Evolutionary conservation across 345 rosid genomes (phyloP).

Genomic region (Kandelia obovata): DNA sequence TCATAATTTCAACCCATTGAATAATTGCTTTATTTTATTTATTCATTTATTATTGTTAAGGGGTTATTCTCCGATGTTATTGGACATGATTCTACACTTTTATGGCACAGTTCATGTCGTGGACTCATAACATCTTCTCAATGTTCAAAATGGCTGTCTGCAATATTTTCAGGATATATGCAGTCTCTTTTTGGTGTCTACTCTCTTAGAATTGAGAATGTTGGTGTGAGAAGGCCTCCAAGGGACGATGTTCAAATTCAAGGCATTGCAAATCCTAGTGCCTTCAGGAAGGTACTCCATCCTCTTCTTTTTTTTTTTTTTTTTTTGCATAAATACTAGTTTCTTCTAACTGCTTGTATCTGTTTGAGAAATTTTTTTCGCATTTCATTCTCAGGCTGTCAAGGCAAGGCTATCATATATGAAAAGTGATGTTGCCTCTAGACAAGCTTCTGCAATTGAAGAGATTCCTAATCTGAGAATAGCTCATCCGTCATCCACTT

Average conservation of each 20-base stretch:
- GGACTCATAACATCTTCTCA: conserved; percentile 1
- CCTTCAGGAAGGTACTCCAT: conserved; percentile 53
- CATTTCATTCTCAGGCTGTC: conserved; percentile 43
- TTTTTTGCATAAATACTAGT: background rate
- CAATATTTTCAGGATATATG: conserved; percentile 48
- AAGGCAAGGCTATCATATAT: conserved; percentile 49
- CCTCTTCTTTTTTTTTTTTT: background rate
- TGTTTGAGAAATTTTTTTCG: background rate
- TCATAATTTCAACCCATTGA: background rate
- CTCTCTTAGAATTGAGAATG: conserved; percentile 67
- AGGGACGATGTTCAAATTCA: conserved; percentile 67
- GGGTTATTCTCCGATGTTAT: too few relatives aligned
- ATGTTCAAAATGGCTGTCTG: conserved; percentile 5
- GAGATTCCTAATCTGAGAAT: conserved; percentile 43
- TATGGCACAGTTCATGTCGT: background rate
- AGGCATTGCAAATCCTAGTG: conserved; percentile 59
- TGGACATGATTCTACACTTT: background rate
- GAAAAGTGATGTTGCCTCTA: conserved; percentile 50
- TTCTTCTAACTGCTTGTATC: background rate
- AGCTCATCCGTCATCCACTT: conserved; percentile 32
- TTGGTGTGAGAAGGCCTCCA: conserved; percentile 59
- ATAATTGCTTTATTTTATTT: too few relatives aligned
- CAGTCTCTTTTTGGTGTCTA: conserved; percentile 68
- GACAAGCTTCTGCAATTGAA: conserved; percentile 44
- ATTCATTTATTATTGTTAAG: too few relatives aligned